These are phyloP conservation scores for Russula emetica DNA, from an alignment of 768 basidiomycete species.

Conservation along the genomic window DNA sequence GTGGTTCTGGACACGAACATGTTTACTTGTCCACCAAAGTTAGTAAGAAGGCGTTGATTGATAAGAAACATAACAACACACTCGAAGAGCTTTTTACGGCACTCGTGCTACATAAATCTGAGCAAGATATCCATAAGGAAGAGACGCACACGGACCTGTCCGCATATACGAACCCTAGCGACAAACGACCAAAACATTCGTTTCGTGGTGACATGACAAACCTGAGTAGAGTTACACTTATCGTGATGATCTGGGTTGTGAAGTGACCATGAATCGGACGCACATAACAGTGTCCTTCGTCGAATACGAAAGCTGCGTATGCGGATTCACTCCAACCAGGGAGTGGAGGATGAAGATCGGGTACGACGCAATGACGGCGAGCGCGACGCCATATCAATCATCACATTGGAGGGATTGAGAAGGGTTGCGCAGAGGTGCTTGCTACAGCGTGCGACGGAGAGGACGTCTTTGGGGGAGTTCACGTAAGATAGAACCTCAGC, in stretches of 20 bases:
- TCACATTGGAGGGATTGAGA: conserved; percentile 42
- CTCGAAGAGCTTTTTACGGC: conserved; percentile 6
- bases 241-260: background rate
- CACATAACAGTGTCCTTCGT: conserved; percentile 54
- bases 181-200: conserved; percentile 25
- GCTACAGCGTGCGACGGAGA: conserved; percentile 56
- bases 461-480: conserved; percentile 50
- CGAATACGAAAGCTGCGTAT: conserved; percentile 64
- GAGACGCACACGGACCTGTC: conserved; percentile 7
- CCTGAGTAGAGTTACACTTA: background rate
- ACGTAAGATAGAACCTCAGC: conserved; percentile 56
- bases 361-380: conserved; percentile 38
- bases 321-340: conserved; percentile 49
- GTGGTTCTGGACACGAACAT: background rate
- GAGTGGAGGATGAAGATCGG: conserved; percentile 42
- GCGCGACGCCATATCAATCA: conserved; percentile 61
- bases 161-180: conserved; percentile 18
- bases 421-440: conserved; percentile 51
- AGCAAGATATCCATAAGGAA: background rate
- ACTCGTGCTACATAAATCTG: conserved; percentile 9
- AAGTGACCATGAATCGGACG: conserved; percentile 26
- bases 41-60: background rate
- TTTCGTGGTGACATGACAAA: conserved; percentile 39
- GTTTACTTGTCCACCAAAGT: background rate
- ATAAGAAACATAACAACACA: conserved; percentile 1